Evolutionary conservation across 2,329 filamentous ascomycete species (phyloP).

Genomic region (Onygena corvina): DNA sequence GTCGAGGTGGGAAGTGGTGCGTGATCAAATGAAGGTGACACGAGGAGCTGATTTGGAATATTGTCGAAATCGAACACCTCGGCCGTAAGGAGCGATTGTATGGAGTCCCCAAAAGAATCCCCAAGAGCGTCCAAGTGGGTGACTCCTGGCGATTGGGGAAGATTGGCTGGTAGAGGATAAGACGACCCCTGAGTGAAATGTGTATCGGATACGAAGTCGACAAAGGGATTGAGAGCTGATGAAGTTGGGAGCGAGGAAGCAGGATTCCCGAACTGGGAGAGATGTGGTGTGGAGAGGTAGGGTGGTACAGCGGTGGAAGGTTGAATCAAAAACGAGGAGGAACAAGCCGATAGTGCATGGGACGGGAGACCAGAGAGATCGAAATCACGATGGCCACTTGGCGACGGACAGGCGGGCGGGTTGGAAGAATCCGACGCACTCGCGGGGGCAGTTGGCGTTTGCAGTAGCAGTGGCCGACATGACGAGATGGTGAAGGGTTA

Average conservation of each 20-base stretch:
- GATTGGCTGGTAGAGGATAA: not conserved
- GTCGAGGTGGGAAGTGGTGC: not conserved
- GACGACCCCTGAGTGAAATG: not conserved
- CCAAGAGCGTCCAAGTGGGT: not conserved
- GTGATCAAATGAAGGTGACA: not conserved
- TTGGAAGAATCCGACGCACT: constrained; percentile 4
- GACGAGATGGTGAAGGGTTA: constrained; percentile 3
- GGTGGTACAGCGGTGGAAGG: not conserved
- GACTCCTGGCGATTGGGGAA: not conserved
- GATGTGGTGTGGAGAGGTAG: not conserved
- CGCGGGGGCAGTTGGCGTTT: not conserved
- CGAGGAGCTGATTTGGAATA: not conserved
- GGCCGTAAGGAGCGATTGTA: not conserved
- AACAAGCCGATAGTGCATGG: not conserved
- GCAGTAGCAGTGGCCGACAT: constrained; percentile 5
- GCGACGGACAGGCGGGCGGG: not conserved
- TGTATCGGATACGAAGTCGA: not conserved
- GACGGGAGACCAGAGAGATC: not conserved
- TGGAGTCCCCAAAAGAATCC: not conserved
- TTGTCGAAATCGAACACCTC: not conserved
- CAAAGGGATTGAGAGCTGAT: constrained; percentile 1
- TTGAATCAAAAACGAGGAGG: not conserved
- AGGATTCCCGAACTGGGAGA: not conserved
- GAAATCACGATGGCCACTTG: constrained; percentile 5
- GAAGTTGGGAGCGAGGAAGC: not conserved